A percentile compares a stretch with the other conserved stretches of the same genome.
Conservation (phyloP, 176 grass and related monocot genomes). For the Guadua angustifolia region DNA sequence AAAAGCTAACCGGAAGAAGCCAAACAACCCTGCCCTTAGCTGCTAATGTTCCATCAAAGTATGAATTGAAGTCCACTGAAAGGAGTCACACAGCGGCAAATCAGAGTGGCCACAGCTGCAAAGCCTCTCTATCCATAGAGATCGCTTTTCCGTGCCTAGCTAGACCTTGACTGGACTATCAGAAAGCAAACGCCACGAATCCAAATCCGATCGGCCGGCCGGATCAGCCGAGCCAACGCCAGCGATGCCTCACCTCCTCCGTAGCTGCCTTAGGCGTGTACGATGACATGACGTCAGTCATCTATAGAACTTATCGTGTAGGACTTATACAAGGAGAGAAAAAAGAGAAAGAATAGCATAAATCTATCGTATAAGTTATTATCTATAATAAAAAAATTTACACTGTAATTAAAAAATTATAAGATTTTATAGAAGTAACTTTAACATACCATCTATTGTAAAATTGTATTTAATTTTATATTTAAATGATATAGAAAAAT, state of each 20-base stretch:
- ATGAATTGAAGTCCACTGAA: slow-evolving; percentile 20
- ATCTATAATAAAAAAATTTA: too few relatives aligned
- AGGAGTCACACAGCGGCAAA: slow-evolving; percentile 29
- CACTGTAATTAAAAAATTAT: too few relatives aligned
- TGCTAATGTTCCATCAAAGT: not conserved
- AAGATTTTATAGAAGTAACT: too few relatives aligned
- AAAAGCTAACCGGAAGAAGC: not conserved
- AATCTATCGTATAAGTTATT: too few relatives aligned
- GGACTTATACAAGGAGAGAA: too few relatives aligned
- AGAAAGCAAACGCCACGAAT: not conserved
- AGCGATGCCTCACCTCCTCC: not conserved
- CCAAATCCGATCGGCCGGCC: not conserved
- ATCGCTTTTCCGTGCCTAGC: not conserved
- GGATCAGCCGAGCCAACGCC: not conserved
- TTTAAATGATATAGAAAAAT: too few relatives aligned
- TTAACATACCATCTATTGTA: too few relatives aligned
- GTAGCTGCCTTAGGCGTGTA: not conserved
- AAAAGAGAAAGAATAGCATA: too few relatives aligned
- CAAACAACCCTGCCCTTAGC: not conserved
- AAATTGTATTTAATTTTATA: too few relatives aligned
- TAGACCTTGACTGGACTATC: not conserved
- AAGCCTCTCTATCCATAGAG: not conserved
- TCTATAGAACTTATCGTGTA: too few relatives aligned
- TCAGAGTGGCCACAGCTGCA: not conserved
- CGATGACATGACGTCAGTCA: too few relatives aligned